These are phyloP conservation scores for Colletotrichum sp. DNA, from an alignment of 2,329 filamentous ascomycete genomes.

Conservation along the genomic window DNA sequence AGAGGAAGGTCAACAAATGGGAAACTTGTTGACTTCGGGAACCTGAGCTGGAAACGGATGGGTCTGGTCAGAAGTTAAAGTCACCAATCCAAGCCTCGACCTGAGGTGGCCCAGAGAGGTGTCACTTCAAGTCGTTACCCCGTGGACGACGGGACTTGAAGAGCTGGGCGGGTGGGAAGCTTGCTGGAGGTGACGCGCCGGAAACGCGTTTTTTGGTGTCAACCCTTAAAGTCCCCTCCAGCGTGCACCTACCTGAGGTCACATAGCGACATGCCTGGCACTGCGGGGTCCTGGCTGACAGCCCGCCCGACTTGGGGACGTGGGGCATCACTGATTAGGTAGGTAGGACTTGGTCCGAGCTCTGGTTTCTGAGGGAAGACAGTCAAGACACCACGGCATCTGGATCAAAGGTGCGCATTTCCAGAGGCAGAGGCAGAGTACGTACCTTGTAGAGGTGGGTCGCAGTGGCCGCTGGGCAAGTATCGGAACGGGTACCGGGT, in stretches of 20 bases:
- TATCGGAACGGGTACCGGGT: slow-evolving; percentile 7
- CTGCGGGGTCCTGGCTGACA: slow-evolving; percentile 10
- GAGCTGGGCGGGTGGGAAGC: not conserved
- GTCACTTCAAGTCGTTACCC: not conserved
- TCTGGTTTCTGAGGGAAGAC: not conserved
- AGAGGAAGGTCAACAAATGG: not conserved
- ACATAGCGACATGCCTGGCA: not conserved
- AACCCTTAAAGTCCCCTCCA: not conserved
- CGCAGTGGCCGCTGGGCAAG: not conserved
- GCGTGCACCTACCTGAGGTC: not conserved
- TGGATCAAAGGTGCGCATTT: not conserved
- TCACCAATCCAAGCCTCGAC: not conserved
- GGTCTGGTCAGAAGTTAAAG: not conserved
- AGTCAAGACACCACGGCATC: not conserved
- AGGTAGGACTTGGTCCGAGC: not conserved
- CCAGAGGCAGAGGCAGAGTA: not conserved
- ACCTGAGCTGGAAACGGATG: not conserved
- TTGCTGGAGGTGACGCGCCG: not conserved
- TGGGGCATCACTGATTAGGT: not conserved
- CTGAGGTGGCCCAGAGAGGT: not conserved
- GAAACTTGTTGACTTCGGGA: not conserved
- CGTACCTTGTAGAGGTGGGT: not conserved
- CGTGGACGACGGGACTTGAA: not conserved
- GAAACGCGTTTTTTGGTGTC: slow-evolving; percentile 9
- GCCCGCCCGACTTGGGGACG: not conserved